phyloP scores from a whole-genome alignment of 305 asterid species.

The Solanum aculeatissimum region DNA sequence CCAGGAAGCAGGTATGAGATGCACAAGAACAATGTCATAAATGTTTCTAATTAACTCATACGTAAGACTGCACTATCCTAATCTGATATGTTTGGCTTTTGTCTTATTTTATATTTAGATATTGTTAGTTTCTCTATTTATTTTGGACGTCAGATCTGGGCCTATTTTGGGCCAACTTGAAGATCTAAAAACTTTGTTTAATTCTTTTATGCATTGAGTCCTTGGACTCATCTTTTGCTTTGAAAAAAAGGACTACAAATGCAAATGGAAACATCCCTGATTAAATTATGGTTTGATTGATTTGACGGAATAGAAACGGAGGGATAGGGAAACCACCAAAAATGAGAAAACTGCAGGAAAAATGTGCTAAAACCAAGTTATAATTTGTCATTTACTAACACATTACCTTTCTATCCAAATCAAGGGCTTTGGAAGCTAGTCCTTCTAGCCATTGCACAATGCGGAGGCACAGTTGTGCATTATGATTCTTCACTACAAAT shows the following conservation, averaged over 20 bases:
- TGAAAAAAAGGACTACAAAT: not conserved
- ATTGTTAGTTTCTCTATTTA: no score
- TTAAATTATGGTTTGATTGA: not conserved
- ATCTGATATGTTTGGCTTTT: no score
- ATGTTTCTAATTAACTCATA: not conserved
- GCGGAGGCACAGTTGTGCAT: conserved; percentile 85
- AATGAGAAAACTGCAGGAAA: not conserved
- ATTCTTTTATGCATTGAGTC: no score
- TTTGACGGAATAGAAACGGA: not conserved
- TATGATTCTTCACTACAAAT: conserved; percentile 61
- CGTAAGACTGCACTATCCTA: not conserved
- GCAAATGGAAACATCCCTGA: not conserved
- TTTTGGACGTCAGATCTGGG: no score
- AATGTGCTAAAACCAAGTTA: not conserved
- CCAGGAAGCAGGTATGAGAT: not conserved
- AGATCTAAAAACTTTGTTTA: no score
- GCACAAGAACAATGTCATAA: not conserved
- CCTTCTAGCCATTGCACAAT: conserved; percentile 99
- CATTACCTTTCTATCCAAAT: conserved; percentile 78
- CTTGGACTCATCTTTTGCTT: no score
- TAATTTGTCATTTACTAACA: not conserved
- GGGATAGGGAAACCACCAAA: not conserved
- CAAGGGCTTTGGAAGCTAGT: conserved; percentile 86
- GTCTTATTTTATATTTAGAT: no score
- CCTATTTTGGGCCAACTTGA: no score